Conservation (phyloP, 192 early-diverging fungal species). For the Umbelopsis ramanniana region DNA sequence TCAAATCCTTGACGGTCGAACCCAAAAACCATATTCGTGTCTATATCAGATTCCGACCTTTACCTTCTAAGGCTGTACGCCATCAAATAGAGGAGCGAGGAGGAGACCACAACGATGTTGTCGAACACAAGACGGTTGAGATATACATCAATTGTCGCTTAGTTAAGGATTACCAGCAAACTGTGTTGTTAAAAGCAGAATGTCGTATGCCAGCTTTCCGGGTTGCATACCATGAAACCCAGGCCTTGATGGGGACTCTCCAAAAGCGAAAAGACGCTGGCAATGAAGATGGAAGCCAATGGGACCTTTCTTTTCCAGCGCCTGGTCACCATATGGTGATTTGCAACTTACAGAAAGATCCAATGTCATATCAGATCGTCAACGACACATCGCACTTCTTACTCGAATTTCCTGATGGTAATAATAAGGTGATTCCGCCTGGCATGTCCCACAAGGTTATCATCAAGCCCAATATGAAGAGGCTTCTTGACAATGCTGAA, state of each 20-base stretch:
- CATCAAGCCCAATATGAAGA: conserved; percentile 59
- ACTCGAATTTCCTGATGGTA: conserved; percentile 53
- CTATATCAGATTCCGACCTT: conserved; percentile 68
- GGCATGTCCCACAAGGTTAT: conserved; percentile 43
- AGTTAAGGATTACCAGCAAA: conserved; percentile 82
- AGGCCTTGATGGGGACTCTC: conserved; percentile 48
- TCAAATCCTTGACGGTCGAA: conserved; percentile 70
- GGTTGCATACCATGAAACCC: conserved; percentile 46
- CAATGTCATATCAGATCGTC: conserved; percentile 68
- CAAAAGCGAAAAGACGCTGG: conserved; percentile 21
- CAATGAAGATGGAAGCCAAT: conserved; percentile 46
- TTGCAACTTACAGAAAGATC: conserved; percentile 56
- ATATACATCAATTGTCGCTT: conserved; percentile 80
- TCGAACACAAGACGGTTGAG: conserved; percentile 71
- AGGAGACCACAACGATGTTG: conserved; percentile 46
- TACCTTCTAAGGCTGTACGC: conserved; percentile 45
- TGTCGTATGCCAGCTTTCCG: conserved; percentile 59
- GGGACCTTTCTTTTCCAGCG: conserved; percentile 54
- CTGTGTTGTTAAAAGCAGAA: conserved; percentile 62
- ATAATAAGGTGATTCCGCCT: conserved; percentile 40
- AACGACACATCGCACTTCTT: conserved; percentile 77
- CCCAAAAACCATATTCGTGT: conserved; percentile 67
- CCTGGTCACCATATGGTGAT: conserved; percentile 50
- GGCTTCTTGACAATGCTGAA: conserved; percentile 63
- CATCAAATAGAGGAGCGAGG: conserved; percentile 47